phyloP scores from a whole-genome alignment of 2,329 filamentous ascomycete genomes.

The Phyllosticta citribraziliensis region DNA sequence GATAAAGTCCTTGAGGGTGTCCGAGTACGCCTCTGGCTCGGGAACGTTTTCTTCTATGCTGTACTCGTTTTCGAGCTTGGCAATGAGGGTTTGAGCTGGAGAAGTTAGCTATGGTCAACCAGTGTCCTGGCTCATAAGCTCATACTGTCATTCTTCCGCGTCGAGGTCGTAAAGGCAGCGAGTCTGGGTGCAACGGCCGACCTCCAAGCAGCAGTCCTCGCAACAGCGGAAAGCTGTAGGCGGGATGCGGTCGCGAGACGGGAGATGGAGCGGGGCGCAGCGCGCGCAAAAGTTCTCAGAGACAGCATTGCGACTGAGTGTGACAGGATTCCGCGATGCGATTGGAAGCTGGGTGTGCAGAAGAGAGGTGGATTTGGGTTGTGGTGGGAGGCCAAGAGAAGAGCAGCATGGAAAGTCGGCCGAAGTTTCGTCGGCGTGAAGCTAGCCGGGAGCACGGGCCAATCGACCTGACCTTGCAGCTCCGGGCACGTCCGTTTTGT shows the following conservation, averaged over 20 bases:
- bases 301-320: constrained; percentile 31
- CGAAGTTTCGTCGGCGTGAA: constrained; percentile 6
- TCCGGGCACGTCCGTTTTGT: neutral
- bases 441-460: neutral
- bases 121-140: too few species aligned
- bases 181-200: constrained; percentile 22
- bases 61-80: constrained; percentile 79
- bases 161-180: constrained; percentile 35
- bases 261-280: constrained; percentile 32
- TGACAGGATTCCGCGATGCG: constrained; percentile 6
- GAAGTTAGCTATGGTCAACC: neutral
- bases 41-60: constrained; percentile 35
- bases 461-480: neutral
- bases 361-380: neutral
- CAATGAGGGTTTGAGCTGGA: constrained; percentile 61
- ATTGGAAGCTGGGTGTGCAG: neutral
- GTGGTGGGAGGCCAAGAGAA: neutral
- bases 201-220: constrained; percentile 27
- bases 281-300: constrained; percentile 35
- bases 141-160: constrained; percentile 20
- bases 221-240: constrained; percentile 21
- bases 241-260: constrained; percentile 31
- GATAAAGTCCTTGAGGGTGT: constrained; percentile 77
- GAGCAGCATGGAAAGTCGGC: neutral
- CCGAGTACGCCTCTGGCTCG: constrained; percentile 57